A percentile compares a stretch with the other conserved stretches of the same genome.
phyloP scores from a whole-genome alignment of 805 yeast species.

The Saccharomyces mikatae region DNA sequence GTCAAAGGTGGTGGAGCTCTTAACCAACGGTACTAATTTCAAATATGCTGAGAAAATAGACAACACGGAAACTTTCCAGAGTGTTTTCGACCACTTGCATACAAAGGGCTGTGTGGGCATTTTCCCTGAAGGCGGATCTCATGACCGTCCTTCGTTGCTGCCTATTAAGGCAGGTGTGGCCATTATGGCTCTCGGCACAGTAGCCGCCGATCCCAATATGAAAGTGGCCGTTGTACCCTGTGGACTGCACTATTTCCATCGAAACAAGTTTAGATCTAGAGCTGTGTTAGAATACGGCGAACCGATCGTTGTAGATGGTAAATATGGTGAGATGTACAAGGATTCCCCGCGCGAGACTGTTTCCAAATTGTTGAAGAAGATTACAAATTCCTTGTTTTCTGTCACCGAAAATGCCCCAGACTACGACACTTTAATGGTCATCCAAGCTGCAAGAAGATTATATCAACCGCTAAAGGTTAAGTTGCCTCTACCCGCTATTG shows the following conservation, averaged over 20 bases:
- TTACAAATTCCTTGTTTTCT: slow-evolving; percentile 68
- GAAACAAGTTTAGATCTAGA: slow-evolving; percentile 87
- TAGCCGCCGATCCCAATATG: slow-evolving; percentile 65
- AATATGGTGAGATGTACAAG: slow-evolving; percentile 55
- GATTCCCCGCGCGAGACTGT: slow-evolving; percentile 70
- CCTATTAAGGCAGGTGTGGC: slow-evolving; percentile 98
- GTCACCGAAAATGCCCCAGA: slow-evolving; percentile 94
- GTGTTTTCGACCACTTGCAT: slow-evolving; percentile 75
- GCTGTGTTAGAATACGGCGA: slow-evolving; percentile 90
- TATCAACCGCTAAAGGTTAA: slow-evolving; percentile 58
- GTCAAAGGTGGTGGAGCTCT: slow-evolving; percentile 33
- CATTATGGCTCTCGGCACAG: slow-evolving; percentile 92
- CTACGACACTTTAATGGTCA: slow-evolving; percentile 85
- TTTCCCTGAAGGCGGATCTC: slow-evolving; percentile 98
- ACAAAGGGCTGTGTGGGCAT: slow-evolving; percentile 78
- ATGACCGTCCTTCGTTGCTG: slow-evolving; percentile 82
- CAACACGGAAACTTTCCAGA: slow-evolving; percentile 70
- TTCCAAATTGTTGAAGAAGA: slow-evolving; percentile 57
- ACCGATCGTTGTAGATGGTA: slow-evolving; percentile 61
- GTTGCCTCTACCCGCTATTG: slow-evolving; percentile 67
- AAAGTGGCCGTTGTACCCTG: slow-evolving; percentile 84
- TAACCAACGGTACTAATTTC: slow-evolving; percentile 53
- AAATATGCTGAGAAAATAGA: slow-evolving; percentile 76
- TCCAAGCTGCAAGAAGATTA: slow-evolving; percentile 87
- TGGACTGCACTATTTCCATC: slow-evolving; percentile 93